Base-by-base conservation (phyloP, 805 yeast species). In the Lipomyces sp. region DNA sequence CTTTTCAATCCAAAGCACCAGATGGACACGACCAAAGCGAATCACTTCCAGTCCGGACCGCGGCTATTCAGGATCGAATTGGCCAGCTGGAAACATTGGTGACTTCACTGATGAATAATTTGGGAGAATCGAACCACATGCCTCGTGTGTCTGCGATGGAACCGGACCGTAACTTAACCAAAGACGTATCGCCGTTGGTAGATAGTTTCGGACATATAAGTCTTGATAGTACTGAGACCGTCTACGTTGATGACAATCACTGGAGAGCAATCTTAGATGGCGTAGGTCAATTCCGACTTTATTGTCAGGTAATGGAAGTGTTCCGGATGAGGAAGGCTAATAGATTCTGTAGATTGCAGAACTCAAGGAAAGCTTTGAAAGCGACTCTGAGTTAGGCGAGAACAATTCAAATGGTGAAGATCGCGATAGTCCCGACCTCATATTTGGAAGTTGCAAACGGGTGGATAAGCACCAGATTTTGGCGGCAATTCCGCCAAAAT, bases 1-100 rank as follows among this genome's bases (percentile, higher is more conserved):
- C 42, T 6, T 60, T 53, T 54, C 29, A 60, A 53, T 15, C 8
- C 68, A 54, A n/a, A n/a, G 53, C 61, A 8, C 33, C 63, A 8
- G 42, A 53, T 24, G 57, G 54, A n/a, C 65, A 51, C 30, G 63
- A 56, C 60, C 64, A 11, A 5, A 37, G 42, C 15, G 15, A 35
- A 10, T 37, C 4, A 15, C 13, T 11, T 15, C 42, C 42, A 37
- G 42, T 8, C 8, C 15, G 15, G 42, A 10, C 42, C 8, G 1
- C 15, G 42, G 11, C 33, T 4, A 11, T 6, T 30, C 53, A 15
- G 29, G 32, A 13, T 15, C 53, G 24, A 24, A 24, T 24, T 24
- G 24, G 24, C 24, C 24, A 24, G 24, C 24, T 24, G 24, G 24
- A 24, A 24, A 24, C 24, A 24, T 24, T 24, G 24, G 24, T 24